These are phyloP conservation scores for Melanopsichium pennsylvanicum DNA, from an alignment of 1,284 basidiomycete species.

Conservation along the genomic window DNA sequence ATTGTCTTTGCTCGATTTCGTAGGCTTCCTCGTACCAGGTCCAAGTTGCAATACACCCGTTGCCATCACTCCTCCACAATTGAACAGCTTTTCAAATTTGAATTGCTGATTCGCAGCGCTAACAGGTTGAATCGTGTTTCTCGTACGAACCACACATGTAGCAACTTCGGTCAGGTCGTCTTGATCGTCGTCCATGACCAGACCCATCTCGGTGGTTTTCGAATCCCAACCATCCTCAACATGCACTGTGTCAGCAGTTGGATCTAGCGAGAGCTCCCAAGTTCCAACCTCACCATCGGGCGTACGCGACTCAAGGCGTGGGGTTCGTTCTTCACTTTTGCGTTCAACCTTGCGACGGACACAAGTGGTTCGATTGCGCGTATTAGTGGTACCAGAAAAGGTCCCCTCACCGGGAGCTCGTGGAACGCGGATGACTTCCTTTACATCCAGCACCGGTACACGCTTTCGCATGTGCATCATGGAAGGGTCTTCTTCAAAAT, in stretches of 20 bases:
- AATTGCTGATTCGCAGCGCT: slow-evolving; percentile 73
- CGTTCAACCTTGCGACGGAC: slow-evolving; percentile 12
- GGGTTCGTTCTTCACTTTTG: slow-evolving; percentile 51
- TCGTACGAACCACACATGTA: slow-evolving; percentile 64
- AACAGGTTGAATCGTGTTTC: slow-evolving; percentile 10
- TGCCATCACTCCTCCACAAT: slow-evolving; percentile 89
- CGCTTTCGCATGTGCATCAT: slow-evolving; percentile 30
- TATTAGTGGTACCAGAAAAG: slow-evolving; percentile 59
- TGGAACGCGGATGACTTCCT: slow-evolving; percentile 80
- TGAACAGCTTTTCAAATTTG: slow-evolving; percentile 91
- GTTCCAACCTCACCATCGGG: slow-evolving; percentile 57
- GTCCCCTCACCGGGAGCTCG: slow-evolving; percentile 71
- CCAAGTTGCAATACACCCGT: slow-evolving; percentile 86
- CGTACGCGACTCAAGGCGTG: slow-evolving; percentile 60
- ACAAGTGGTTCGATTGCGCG: not conserved
- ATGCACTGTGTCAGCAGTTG: slow-evolving; percentile 40
- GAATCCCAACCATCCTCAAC: slow-evolving; percentile 82
- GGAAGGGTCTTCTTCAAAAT: slow-evolving; percentile 50
- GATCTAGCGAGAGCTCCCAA: slow-evolving; percentile 69
- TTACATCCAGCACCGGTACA: slow-evolving; percentile 76
- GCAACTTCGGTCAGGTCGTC: slow-evolving; percentile 72
- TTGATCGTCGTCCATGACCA: slow-evolving; percentile 78
- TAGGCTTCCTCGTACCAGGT: slow-evolving; percentile 79
- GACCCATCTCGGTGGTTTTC: slow-evolving; percentile 74
- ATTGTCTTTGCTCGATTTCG: slow-evolving; percentile 90